Conservation (phyloP, 306 rosid species). For the Argentina anserina region DNA sequence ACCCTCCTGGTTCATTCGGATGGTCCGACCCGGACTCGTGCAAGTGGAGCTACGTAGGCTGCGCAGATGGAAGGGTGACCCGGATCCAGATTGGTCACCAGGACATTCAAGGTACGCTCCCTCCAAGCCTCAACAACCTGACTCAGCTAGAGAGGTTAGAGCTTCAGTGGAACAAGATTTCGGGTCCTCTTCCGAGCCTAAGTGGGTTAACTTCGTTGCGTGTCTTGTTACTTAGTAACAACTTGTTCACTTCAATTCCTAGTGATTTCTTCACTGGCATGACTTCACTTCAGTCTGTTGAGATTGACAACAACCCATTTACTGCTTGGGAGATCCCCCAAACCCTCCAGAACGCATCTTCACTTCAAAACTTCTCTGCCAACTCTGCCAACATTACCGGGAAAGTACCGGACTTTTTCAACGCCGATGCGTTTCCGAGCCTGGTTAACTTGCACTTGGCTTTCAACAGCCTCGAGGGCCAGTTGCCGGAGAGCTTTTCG, state of each 20-base stretch:
- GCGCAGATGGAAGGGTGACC: constrained; percentile 48
- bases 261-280: constrained; percentile 49
- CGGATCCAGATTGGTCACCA: constrained; percentile 68
- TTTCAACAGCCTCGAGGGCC: constrained; percentile 58
- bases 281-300: constrained; percentile 55
- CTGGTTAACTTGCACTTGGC: constrained; percentile 64
- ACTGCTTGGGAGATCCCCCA: constrained; percentile 63
- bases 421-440: constrained; percentile 40
- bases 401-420: constrained; percentile 50
- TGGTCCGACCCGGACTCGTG: constrained; percentile 73
- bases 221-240: constrained; percentile 47
- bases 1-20: constrained; percentile 35
- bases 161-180: constrained; percentile 73
- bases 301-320: constrained; percentile 69
- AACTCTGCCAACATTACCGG: constrained; percentile 66
- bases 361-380: constrained; percentile 73
- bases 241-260: constrained; percentile 52
- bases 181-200: constrained; percentile 69
- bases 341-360: constrained; percentile 41
- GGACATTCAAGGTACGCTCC: constrained; percentile 52
- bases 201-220: constrained; percentile 44
- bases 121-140: constrained; percentile 39
- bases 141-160: constrained; percentile 55
- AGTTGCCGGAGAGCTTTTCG: constrained; percentile 47
- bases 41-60: constrained; percentile 42